phyloP scores from a whole-genome alignment of 352 stramenopile genomes.

The Phytophthora tentaculata region DNA sequence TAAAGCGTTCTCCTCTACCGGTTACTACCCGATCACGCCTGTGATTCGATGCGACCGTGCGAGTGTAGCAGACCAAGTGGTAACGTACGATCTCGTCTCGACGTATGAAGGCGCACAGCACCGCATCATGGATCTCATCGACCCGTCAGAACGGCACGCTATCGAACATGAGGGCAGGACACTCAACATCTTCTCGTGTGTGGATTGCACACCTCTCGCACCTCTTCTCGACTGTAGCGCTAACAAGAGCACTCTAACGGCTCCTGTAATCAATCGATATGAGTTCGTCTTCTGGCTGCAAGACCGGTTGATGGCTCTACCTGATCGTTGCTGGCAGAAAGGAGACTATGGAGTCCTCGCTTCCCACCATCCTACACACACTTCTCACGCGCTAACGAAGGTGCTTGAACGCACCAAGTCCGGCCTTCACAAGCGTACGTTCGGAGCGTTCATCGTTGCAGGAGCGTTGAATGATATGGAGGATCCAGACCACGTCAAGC shows the following conservation, averaged over 20 bases:
- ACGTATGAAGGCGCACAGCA: neutral
- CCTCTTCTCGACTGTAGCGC: slow-evolving; percentile 12
- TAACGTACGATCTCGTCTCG: slow-evolving; percentile 36
- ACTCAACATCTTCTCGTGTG: slow-evolving; percentile 47
- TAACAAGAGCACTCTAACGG: neutral
- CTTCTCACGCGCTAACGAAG: slow-evolving; percentile 24
- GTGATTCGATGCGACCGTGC: slow-evolving; percentile 44
- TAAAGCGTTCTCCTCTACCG: slow-evolving; percentile 46
- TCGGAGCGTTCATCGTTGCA: slow-evolving; percentile 43
- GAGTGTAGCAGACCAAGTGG: slow-evolving; percentile 14
- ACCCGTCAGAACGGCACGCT: slow-evolving; percentile 21
- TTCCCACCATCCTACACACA: slow-evolving; percentile 27
- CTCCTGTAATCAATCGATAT: slow-evolving; percentile 30
- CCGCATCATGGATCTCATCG: slow-evolving; percentile 35
- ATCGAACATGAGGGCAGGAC: slow-evolving; percentile 30
- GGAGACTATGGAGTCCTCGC: slow-evolving; percentile 48
- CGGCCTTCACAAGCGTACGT: slow-evolving; percentile 17
- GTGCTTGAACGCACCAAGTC: slow-evolving; percentile 20
- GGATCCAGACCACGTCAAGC: slow-evolving; percentile 25
- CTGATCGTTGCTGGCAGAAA: slow-evolving; percentile 41
- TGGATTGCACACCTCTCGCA: slow-evolving; percentile 24
- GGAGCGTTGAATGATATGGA: slow-evolving; percentile 44
- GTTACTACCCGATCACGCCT: slow-evolving; percentile 50
- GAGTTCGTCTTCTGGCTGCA: slow-evolving; percentile 40
- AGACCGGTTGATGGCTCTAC: slow-evolving; percentile 25